These are phyloP conservation scores for Pseudoscleropodium purum DNA, from an alignment of 225 moss, liverwort and hornwort genomes.

Conservation along the genomic window DNA sequence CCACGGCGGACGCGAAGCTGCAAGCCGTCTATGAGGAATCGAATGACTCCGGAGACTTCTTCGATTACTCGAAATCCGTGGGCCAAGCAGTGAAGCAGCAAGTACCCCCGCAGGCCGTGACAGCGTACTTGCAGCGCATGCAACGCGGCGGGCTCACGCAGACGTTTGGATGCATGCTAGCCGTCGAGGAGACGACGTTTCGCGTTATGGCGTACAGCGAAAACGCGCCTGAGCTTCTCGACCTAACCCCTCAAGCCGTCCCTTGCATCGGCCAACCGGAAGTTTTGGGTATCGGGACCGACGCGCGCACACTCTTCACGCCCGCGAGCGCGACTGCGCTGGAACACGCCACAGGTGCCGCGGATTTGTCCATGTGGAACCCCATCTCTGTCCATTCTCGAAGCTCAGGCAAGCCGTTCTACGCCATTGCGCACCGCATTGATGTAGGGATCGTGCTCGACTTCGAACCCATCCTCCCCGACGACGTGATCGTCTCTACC, in stretches of 20 bases:
- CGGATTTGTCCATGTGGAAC: slow-evolving; percentile 29
- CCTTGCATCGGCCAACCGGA: slow-evolving; percentile 29
- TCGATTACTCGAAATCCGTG: slow-evolving; percentile 34
- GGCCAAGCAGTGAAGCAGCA: slow-evolving; percentile 19
- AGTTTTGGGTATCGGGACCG: slow-evolving; percentile 34
- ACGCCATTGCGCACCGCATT: slow-evolving; percentile 35
- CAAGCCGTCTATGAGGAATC: slow-evolving; percentile 45
- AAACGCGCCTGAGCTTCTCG: slow-evolving; percentile 36
- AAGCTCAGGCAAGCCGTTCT: slow-evolving; percentile 33
- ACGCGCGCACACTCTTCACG: slow-evolving; percentile 28
- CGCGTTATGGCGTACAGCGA: slow-evolving; percentile 37
- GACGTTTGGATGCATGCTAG: slow-evolving; percentile 42
- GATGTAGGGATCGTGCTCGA: slow-evolving; percentile 38
- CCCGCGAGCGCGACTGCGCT: slow-evolving; percentile 21
- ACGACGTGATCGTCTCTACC: slow-evolving; percentile 31
- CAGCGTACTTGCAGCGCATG: slow-evolving; percentile 52
- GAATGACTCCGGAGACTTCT: slow-evolving; percentile 31
- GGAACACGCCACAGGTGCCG: slow-evolving; percentile 3
- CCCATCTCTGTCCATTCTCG: slow-evolving; percentile 36
- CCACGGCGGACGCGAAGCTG: slow-evolving; percentile 46
- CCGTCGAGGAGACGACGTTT: slow-evolving; percentile 20
- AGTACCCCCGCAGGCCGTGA: slow-evolving; percentile 40
- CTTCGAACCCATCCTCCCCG: slow-evolving; percentile 21
- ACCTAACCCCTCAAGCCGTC: slow-evolving; percentile 35
- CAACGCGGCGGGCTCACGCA: slow-evolving; percentile 46